Percentiles rank a stretch among this genome's conserved stretches.
Conservation (phyloP, 495 filamentous ascomycete genomes). For the Annulohypoxylon moriforme region DNA sequence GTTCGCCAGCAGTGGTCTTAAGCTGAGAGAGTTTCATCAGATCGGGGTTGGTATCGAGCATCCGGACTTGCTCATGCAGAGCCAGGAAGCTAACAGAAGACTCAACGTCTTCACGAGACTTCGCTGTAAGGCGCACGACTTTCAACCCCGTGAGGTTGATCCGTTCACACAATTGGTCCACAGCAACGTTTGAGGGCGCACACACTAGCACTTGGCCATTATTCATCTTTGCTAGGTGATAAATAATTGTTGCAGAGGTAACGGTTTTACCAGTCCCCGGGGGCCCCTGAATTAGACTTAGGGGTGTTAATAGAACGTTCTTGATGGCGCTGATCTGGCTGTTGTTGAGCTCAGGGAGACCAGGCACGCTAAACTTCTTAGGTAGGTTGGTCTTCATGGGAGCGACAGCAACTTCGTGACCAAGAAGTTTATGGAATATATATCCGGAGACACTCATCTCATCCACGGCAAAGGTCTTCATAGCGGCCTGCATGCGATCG, state of each 20-base stretch:
- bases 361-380: conserved; percentile 95
- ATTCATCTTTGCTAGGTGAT: conserved; percentile 95
- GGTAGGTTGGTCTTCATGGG: conserved; percentile 98
- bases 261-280: conserved; percentile 99
- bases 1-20: conserved; percentile 89
- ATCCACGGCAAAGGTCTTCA: conserved; percentile 99
- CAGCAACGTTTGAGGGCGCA: conserved; percentile 97
- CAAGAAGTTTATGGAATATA: conserved; percentile 97
- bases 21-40: conserved; percentile 90
- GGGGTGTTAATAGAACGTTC: conserved; percentile 89
- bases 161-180: conserved; percentile 97
- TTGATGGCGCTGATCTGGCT: conserved; percentile 98
- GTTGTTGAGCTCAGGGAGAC: conserved; percentile 92
- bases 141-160: conserved; percentile 96
- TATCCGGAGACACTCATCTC: conserved; percentile 99
- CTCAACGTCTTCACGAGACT: conserved; percentile 98
- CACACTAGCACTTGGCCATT: conserved; percentile 96
- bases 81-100: conserved; percentile 95
- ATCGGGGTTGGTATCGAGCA: conserved; percentile 96
- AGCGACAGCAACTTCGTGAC: conserved; percentile 94
- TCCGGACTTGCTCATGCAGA: conserved; percentile 94
- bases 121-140: conserved; percentile 97
- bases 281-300: conserved; percentile 96
- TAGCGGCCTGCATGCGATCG: conserved; percentile 98
- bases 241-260: conserved; percentile 99